Evolutionary conservation across 257 asterid species (phyloP), one percentile per base, ranked within the genome.

Genomic region (Coffea canephora): DNA sequence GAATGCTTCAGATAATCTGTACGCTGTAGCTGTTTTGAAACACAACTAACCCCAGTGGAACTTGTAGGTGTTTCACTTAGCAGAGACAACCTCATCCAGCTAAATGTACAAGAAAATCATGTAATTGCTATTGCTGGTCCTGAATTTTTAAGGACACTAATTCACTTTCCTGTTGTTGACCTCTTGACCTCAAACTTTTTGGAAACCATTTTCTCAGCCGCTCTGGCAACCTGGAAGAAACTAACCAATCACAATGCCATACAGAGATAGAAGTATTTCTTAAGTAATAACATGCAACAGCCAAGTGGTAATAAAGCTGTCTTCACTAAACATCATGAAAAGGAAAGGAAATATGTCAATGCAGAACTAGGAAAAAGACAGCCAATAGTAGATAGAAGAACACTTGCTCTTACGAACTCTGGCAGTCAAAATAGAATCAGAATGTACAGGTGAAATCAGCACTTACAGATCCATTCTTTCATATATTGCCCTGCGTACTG

Each of bases 381-480:
- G 21, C 66, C 4, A 18, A 36, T 9, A 45, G 65, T 19, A 14
- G 45, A 76, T 64, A 70, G 14, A 25, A 27, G 23, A 72, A 72
- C 48, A 72, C 55, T 72, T 13, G 7, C 23, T 41, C 15, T 27
- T n/a, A 71, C 21, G 36, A 43, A 14, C 34, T 57, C 16, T 39
- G 70, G 15, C 45, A 73, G 31, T 57, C 34, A n/a, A 10, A 14
- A 75, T 8, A 75, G 59, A 59, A 75, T 75, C 54, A 11, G 19
- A 57, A 73, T 49, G 57, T 10, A 54, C n/a, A 25, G n/a, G 61
- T 49, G 39, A 36, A 13, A 43, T 61, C 36, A 41, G 62, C 45
- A 73, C 41, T 95, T 92, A 95, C 99, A 93, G 87, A 88, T 95
- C 97, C 72, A 93, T 70, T 90, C 99, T 89, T 80, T 93, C 98